Evolutionary conservation across 768 basidiomycete genomes (phyloP).

Genomic region (Boletus vinaceobasis): DNA sequence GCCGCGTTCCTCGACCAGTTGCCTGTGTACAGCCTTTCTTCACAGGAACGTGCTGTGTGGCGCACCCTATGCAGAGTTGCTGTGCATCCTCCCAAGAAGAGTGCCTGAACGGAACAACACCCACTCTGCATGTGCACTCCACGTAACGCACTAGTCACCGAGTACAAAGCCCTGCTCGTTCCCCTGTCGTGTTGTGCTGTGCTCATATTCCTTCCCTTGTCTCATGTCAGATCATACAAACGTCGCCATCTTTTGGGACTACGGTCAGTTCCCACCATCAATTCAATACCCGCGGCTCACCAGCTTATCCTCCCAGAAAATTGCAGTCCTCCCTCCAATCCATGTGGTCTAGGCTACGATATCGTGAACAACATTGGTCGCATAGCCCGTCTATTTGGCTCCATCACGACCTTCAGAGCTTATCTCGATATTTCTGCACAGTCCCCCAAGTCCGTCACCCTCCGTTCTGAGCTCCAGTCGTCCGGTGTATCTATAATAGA

Average conservation of each 20-base stretch:
- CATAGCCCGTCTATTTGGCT: conserved; percentile 46
- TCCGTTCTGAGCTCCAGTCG: conserved; percentile 42
- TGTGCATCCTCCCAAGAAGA: conserved; percentile 10
- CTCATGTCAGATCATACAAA: conserved; percentile 34
- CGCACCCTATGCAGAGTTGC: conserved; percentile 8
- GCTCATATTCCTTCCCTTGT: conserved; percentile 9
- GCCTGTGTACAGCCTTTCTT: conserved; percentile 1
- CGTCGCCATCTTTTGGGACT: conserved; percentile 45
- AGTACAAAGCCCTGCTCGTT: conserved; percentile 23
- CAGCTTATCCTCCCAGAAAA: conserved; percentile 25
- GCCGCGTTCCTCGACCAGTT: background rate
- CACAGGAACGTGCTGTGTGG: conserved; percentile 22
- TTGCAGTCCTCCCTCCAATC: conserved; percentile 29
- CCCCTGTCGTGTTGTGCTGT: conserved; percentile 7
- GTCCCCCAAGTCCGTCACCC: conserved; percentile 30
- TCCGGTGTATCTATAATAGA: conserved; percentile 43
- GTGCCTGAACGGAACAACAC: conserved; percentile 11
- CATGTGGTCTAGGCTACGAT: conserved; percentile 36
- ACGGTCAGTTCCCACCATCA: conserved; percentile 23
- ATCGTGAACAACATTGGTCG: conserved; percentile 43
- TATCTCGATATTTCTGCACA: conserved; percentile 48
- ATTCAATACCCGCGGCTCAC: background rate
- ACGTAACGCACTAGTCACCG: conserved; percentile 3
- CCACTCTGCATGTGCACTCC: conserved; percentile 13
- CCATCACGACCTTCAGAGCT: conserved; percentile 48